Conservation (phyloP, 176 grass and related monocot genomes). For the Oryza australiensis region DNA sequence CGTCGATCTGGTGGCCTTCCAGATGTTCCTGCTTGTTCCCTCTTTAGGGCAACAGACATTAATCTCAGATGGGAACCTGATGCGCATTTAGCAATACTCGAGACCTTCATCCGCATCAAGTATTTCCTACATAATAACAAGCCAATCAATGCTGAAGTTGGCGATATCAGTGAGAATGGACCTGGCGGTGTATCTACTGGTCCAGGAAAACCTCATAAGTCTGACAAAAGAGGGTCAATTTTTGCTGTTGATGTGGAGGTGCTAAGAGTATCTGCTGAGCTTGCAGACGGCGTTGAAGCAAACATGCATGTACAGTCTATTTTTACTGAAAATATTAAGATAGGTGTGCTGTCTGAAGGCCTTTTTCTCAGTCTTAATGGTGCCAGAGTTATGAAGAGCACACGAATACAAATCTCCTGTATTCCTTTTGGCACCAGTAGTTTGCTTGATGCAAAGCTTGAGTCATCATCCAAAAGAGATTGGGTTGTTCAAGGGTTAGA, state of each 20-base stretch:
- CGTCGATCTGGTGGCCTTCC: conserved; percentile 61
- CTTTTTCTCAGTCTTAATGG: conserved; percentile 87
- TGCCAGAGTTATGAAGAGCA: conserved; percentile 90
- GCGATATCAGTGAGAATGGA: conserved; percentile 44
- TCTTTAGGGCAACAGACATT: conserved; percentile 91
- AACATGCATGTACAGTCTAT: conserved; percentile 90
- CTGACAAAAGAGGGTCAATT: conserved; percentile 66
- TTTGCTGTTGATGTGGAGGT: conserved; percentile 90
- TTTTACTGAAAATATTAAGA: conserved; percentile 96
- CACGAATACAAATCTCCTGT: conserved; percentile 86
- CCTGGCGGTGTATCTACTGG: conserved; percentile 34
- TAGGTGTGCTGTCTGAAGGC: conserved; percentile 89
- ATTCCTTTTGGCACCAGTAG: conserved; percentile 58
- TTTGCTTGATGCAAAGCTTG: conserved; percentile 59
- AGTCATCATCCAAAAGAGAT: conserved; percentile 62
- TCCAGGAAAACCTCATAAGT: conserved; percentile 52
- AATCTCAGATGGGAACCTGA: conserved; percentile 91
- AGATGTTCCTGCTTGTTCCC: conserved; percentile 70
- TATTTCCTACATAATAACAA: conserved; percentile 64
- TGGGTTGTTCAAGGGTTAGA: conserved; percentile 94
- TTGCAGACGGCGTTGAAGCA: conserved; percentile 93
- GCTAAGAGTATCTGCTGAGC: conserved; percentile 80
- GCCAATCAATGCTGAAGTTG: conserved; percentile 35
- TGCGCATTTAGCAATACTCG: conserved; percentile 80
- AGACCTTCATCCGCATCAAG: conserved; percentile 68